A percentile compares a stretch with the other conserved stretches of the same genome.
phyloP scores from a whole-genome alignment of 805 yeast species.

The Pichia sporocuriosa region DNA sequence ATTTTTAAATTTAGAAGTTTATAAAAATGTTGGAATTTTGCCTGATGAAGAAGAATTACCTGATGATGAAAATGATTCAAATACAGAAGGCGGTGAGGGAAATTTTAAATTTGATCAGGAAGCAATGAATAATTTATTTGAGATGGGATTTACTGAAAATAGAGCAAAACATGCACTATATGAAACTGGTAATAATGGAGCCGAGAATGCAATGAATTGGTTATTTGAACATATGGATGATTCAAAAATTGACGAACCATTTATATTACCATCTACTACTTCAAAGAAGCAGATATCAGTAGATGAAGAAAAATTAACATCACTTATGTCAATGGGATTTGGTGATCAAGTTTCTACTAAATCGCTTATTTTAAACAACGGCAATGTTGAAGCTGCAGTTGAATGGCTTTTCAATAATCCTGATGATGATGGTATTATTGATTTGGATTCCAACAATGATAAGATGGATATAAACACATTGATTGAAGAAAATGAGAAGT shows the following conservation, averaged over 20 bases:
- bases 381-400: conserved; percentile 68
- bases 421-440: conserved; percentile 62
- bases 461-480: conserved; percentile 1
- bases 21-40: conserved; percentile 36
- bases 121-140: conserved; percentile 47
- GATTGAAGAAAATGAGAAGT: conserved; percentile 11
- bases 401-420: conserved; percentile 89
- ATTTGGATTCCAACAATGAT: conserved; percentile 20
- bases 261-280: conserved; percentile 28
- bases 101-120: conserved; percentile 44
- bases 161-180: conserved; percentile 63
- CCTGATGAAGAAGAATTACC: conserved; percentile 35
- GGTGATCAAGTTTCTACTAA: conserved; percentile 55
- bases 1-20: conserved; percentile 37
- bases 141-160: conserved; percentile 83
- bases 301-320: conserved; percentile 34
- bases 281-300: conserved; percentile 5
- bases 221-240: conserved; percentile 85
- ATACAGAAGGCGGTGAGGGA: too few species aligned
- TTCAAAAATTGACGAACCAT: conserved; percentile 62
- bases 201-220: conserved; percentile 86
- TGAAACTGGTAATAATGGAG: conserved; percentile 56
- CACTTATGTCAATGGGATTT: conserved; percentile 75
- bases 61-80: conserved; percentile 23
- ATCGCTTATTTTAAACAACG: conserved; percentile 55